Conservation (phyloP, 768 basidiomycete species). For the Suillus occidentalis region DNA sequence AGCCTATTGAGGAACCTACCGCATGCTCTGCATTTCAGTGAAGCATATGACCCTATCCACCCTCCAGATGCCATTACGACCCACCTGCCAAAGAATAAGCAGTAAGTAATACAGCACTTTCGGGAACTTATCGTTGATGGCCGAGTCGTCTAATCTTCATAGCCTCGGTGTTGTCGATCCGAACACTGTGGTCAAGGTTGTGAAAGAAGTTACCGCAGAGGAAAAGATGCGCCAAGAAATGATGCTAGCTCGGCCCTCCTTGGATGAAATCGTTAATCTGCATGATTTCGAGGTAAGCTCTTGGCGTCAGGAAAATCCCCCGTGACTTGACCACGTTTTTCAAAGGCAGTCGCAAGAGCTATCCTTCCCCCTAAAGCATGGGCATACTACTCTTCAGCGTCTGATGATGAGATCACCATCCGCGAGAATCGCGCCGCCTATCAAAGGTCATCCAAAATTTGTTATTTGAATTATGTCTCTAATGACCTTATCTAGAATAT, state of each 20-base stretch:
- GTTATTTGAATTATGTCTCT: background rate
- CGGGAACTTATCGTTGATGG: background rate
- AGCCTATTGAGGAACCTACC: conserved; percentile 1
- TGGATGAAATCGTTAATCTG: conserved; percentile 81
- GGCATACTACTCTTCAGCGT: conserved; percentile 97
- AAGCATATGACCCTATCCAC: conserved; percentile 87
- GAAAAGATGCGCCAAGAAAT: conserved; percentile 71
- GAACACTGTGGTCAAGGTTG: conserved; percentile 61
- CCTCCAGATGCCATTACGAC: conserved; percentile 79
- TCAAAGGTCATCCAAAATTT: conserved; percentile 57
- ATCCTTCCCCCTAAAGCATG: conserved; percentile 87
- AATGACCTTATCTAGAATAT: conserved; percentile 48
- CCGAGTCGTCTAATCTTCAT: background rate
- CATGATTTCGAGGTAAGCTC: conserved; percentile 87
- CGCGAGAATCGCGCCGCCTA: conserved; percentile 91
- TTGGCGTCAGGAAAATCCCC: background rate
- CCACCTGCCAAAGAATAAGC: conserved; percentile 81
- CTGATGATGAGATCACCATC: conserved; percentile 91
- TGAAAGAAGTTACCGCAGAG: conserved; percentile 62
- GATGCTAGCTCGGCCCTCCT: conserved; percentile 61
- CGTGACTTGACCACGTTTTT: conserved; percentile 11
- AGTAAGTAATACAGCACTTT: conserved; percentile 43
- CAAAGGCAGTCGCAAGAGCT: conserved; percentile 74
- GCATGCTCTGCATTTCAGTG: conserved; percentile 35
- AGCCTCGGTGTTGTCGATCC: conserved; percentile 75